Conservation (phyloP, 106 monocot genomes). For the Ottelia alismoides region DNA sequence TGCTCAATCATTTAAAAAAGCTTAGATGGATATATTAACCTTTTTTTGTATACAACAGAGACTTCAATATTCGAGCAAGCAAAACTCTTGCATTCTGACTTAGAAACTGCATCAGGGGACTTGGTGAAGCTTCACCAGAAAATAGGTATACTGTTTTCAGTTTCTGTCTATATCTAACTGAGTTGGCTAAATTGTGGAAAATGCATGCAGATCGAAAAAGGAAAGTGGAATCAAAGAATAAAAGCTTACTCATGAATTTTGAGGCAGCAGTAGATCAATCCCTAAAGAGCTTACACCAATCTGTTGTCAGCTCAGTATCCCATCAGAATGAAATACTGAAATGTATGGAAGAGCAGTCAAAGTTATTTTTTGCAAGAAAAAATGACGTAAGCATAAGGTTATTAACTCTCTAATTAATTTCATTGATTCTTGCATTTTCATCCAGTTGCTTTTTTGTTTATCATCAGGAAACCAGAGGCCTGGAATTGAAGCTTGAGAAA, state of each 20-base stretch:
- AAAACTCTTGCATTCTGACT: constrained; percentile 26
- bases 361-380: constrained; percentile 37
- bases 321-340: constrained; percentile 36
- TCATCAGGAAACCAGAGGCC: constrained; percentile 27
- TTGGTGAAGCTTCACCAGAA: constrained; percentile 25
- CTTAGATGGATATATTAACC: not conserved
- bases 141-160: constrained; percentile 27
- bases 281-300: constrained; percentile 32
- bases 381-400: constrained; percentile 28
- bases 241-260: constrained; percentile 32
- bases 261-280: constrained; percentile 39
- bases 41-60: constrained; percentile 19
- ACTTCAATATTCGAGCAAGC: constrained; percentile 33
- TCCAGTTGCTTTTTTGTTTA: not conserved
- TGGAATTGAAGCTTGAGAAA: constrained; percentile 39
- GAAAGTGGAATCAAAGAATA: constrained; percentile 35
- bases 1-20: not conserved
- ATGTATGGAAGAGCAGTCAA: constrained; percentile 34
- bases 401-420: not conserved
- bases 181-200: not conserved
- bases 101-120: constrained; percentile 47
- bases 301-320: constrained; percentile 44
- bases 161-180: not conserved
- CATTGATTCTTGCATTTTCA: not conserved
- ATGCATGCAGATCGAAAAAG: constrained; percentile 31